These are phyloP conservation scores for Penicillium subrubescens DNA, from an alignment of 495 filamentous ascomycete genomes.

Conservation along the genomic window DNA sequence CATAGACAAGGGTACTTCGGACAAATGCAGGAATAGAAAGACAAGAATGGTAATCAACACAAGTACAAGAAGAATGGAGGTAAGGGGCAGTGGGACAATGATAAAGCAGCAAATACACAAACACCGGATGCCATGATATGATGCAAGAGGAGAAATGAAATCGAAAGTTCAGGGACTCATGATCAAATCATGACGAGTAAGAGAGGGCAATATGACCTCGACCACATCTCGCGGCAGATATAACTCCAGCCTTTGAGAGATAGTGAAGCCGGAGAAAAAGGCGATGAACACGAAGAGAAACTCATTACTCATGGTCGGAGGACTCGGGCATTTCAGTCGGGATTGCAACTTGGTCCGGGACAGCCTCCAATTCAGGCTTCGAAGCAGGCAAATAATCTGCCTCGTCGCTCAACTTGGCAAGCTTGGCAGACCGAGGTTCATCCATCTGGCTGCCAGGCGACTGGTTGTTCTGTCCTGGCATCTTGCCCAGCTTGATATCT, in stretches of 20 bases:
- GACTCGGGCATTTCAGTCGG: conserved; percentile 33
- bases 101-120: conserved; percentile 7
- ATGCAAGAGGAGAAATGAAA: conserved; percentile 29
- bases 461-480: conserved; percentile 11
- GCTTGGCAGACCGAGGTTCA: conserved; percentile 44
- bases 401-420: conserved; percentile 42
- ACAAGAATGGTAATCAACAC: conserved; percentile 11
- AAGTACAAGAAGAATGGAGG: background rate
- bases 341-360: conserved; percentile 29
- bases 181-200: conserved; percentile 21
- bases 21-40: conserved; percentile 2
- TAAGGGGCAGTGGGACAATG: background rate
- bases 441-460: conserved; percentile 22
- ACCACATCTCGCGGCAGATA: conserved; percentile 1
- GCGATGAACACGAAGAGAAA: conserved; percentile 2
- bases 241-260: background rate
- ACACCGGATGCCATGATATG: conserved; percentile 35
- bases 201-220: conserved; percentile 9
- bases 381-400: conserved; percentile 34
- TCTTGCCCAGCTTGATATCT: conserved; percentile 52
- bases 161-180: conserved; percentile 18
- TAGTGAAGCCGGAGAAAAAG: background rate
- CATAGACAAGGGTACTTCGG: background rate
- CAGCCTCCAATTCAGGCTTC: conserved; percentile 45
- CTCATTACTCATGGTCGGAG: conserved; percentile 40